These are phyloP conservation scores for Leishmania arabica DNA, from an alignment of 208 protist genomes.

Conservation along the genomic window DNA sequence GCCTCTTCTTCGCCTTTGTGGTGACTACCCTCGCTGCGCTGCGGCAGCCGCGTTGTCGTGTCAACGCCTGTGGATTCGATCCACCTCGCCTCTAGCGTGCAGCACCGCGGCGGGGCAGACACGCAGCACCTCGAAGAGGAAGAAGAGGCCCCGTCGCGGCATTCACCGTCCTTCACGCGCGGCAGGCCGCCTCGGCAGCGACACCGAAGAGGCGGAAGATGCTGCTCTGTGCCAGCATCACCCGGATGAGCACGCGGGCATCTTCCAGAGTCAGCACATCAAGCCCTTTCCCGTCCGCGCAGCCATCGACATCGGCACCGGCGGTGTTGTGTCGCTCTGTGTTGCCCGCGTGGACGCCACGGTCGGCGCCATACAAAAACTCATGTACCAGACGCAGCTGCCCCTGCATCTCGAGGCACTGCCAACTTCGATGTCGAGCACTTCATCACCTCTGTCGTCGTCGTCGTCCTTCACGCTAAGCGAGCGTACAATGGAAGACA, in stretches of 20 bases:
- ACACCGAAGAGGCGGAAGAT: background rate
- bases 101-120: background rate
- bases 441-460: background rate
- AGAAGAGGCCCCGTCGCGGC: background rate
- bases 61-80: background rate
- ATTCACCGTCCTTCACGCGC: background rate
- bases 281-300: constrained; percentile 85
- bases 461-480: constrained; percentile 49
- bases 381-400: constrained; percentile 86
- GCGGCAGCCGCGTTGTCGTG: background rate
- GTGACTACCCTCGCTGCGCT: background rate
- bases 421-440: background rate
- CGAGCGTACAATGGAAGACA: constrained; percentile 59
- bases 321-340: constrained; percentile 66
- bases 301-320: constrained; percentile 87
- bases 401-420: constrained; percentile 59
- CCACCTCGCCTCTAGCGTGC: background rate
- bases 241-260: constrained; percentile 32
- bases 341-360: constrained; percentile 79
- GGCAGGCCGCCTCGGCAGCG: background rate
- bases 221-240: background rate
- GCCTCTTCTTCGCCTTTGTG: background rate
- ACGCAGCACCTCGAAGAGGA: background rate
- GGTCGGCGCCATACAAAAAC: constrained; percentile 41
- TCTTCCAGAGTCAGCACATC: constrained; percentile 78